These are phyloP conservation scores for Saccharum hybrid DNA, from an alignment of 202 grass and related monocot species.

Conservation along the genomic window DNA sequence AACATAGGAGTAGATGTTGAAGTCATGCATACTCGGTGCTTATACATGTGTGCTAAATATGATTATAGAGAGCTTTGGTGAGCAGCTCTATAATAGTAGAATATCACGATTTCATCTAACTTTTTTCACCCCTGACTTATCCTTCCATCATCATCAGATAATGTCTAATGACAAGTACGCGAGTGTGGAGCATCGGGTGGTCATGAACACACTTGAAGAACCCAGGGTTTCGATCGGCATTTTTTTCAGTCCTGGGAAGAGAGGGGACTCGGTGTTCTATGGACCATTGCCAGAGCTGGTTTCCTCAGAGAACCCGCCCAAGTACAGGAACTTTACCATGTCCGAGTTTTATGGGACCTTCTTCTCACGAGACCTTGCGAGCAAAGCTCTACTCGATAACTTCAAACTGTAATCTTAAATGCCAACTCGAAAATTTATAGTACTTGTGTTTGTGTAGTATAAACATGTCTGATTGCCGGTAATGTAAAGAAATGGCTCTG, in stretches of 20 bases:
- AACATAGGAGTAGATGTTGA: too few species aligned
- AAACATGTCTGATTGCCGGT: not conserved
- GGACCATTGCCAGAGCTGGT: conserved; percentile 12
- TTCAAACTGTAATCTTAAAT: not conserved
- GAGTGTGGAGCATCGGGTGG: not conserved
- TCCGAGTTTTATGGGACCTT: not conserved
- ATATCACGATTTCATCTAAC: not conserved
- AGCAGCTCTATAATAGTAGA: not conserved
- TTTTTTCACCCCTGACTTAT: fast-evolving
- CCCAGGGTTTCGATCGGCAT: conserved; percentile 9
- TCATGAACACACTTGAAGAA: conserved; percentile 7
- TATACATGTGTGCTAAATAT: not conserved
- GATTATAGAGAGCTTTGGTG: not conserved
- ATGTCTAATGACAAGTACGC: conserved; percentile 8
- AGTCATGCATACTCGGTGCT: not conserved
- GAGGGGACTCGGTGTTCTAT: conserved; percentile 5
- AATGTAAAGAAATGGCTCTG: not conserved
- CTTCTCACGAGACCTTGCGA: conserved; percentile 11
- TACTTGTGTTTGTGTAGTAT: not conserved
- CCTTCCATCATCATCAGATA: not conserved
- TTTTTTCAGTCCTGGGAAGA: conserved; percentile 22
- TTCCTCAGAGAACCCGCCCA: conserved; percentile 6
- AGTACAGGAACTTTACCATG: conserved; percentile 26
- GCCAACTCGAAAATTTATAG: not conserved
- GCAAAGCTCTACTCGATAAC: not conserved